A percentile compares a stretch with the other conserved stretches of the same genome.
These are phyloP conservation scores for Pythium vanterpoolii DNA, from an alignment of 352 stramenopile genomes.

Conservation along the genomic window DNA sequence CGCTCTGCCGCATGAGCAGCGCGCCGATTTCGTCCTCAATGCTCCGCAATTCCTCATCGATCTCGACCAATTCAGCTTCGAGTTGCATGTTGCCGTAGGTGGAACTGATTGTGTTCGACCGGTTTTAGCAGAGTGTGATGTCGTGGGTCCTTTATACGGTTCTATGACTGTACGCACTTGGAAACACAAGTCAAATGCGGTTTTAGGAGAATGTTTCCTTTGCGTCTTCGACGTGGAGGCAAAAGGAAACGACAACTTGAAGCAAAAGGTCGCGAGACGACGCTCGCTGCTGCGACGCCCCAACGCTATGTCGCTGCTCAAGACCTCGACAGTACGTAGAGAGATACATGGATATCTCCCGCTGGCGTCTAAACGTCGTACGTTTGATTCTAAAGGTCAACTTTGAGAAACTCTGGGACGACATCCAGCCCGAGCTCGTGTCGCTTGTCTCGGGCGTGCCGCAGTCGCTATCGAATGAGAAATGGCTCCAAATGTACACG, in stretches of 20 bases:
- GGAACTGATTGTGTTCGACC: slow-evolving; percentile 14
- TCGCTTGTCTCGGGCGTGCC: slow-evolving; percentile 68
- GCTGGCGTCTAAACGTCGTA: neutral
- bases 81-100: slow-evolving; percentile 5
- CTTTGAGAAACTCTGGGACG: slow-evolving; percentile 80
- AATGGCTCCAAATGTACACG: slow-evolving; percentile 87
- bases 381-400: slow-evolving; percentile 48
- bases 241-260: slow-evolving; percentile 27
- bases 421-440: slow-evolving; percentile 75
- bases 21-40: slow-evolving; percentile 52
- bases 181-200: slow-evolving; percentile 13
- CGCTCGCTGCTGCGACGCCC: neutral
- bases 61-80: slow-evolving; percentile 37
- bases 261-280: slow-evolving; percentile 3
- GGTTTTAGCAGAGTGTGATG: slow-evolving; percentile 1
- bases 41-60: slow-evolving; percentile 51
- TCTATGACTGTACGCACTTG: neutral
- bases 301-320: slow-evolving; percentile 72
- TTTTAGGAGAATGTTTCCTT: slow-evolving; percentile 21
- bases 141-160: slow-evolving; percentile 4
- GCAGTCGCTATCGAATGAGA: slow-evolving; percentile 72
- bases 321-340: slow-evolving; percentile 57
- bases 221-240: neutral
- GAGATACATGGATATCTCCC: neutral
- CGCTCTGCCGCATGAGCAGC: slow-evolving; percentile 47